Evolutionary conservation across 805 yeast species (phyloP), one percentile per base, ranked within the genome.

Genomic region (Pichia manshurica): DNA sequence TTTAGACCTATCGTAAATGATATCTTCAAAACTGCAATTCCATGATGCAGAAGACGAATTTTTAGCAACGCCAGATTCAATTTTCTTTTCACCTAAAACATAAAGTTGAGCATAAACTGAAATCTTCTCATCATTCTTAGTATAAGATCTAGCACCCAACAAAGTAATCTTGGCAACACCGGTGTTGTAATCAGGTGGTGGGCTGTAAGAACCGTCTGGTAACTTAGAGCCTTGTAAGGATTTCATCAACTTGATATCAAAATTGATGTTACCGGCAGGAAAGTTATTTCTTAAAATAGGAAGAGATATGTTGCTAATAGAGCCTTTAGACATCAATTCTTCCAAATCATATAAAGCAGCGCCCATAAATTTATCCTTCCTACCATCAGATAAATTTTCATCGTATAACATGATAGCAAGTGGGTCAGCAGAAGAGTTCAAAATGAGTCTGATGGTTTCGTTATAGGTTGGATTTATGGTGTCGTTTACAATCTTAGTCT

Each of bases 161-260:
- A 87, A 66, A 50, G 81, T 84, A 55, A 91, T 68, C 58, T 81
- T 75, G 19, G 84, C 79, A 57, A 95, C 82, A 74, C 99, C 99
- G 15, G 97, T 88, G 68, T 91, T 91, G 63, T 87, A 78, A 55
- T 88, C 96, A 39, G 96, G 96, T 40, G 95, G 86, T 42, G 95
- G 88, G 54, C 81, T 82, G 46, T 77, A 72, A 2, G 90, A 82
- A 44, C 96, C 96, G 65, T 88, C 96, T 3, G 87, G 82, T 49
- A 77, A 73, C 52, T 77, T 69, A 56, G 72, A 65, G 48, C 79
- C 72, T 67, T 78, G 72, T 51, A 88, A 68, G 13, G 93, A 82
- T 36, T 95, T 93, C 74, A 81, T 81, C 70, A 76, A 86, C 53
- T 79, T 79, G 56, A 86, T 72, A 53, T 86, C 89, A 62, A 81